These are phyloP conservation scores for Lycium ferocissimum DNA, from an alignment of 257 asterid species.

Conservation along the genomic window DNA sequence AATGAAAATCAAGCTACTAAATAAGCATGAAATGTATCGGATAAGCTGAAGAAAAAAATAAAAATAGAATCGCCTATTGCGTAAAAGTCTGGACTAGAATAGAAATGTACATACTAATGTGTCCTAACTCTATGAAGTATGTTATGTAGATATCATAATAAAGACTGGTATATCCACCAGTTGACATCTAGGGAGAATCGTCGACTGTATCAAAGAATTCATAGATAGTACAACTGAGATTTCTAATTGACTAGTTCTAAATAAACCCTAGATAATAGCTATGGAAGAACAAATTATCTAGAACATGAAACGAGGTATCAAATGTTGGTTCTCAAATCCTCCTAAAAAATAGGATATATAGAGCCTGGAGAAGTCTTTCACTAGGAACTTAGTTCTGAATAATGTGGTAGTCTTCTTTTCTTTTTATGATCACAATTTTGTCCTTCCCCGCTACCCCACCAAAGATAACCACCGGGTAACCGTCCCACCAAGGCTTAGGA, in stretches of 20 bases:
- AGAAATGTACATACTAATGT: not conserved
- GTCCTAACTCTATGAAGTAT: not conserved
- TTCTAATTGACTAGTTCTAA: not conserved
- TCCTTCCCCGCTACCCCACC: not conserved
- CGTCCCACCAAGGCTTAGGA: not conserved
- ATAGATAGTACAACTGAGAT: not conserved
- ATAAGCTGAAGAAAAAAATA: not conserved
- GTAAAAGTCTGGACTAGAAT: not conserved
- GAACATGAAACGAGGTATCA: too few relatives aligned
- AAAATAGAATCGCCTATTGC: not conserved
- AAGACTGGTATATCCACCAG: conserved; percentile 7
- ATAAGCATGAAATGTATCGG: not conserved
- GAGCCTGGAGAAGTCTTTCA: not conserved
- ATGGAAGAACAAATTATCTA: too few relatives aligned
- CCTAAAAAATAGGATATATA: not conserved
- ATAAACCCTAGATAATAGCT: too few relatives aligned
- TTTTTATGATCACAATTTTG: not conserved
- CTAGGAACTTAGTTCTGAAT: not conserved
- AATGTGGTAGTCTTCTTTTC: not conserved
- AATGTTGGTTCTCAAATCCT: not conserved
- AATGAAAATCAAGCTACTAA: not conserved
- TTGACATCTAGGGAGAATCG: not conserved
- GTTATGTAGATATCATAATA: not conserved
- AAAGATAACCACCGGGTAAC: not conserved
- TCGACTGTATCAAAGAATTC: not conserved